Percentiles rank a stretch among this genome's conserved stretches.
Conservation (phyloP, 208 protist species). For the Crithidia brevicula region DNA sequence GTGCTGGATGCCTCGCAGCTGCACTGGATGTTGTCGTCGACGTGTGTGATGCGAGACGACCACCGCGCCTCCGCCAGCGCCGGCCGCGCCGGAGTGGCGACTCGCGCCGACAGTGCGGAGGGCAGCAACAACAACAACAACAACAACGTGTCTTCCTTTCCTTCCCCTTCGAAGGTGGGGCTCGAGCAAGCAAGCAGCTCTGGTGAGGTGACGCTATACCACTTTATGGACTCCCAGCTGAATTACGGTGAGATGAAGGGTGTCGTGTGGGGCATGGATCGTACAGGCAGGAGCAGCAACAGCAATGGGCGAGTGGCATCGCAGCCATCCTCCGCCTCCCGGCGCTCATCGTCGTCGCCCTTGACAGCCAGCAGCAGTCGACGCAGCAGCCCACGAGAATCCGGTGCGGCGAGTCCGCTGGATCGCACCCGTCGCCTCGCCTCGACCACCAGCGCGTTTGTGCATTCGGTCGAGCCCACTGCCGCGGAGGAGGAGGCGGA, state of each 20-base stretch:
- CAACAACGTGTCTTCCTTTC: not conserved
- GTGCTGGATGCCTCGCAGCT: conserved; percentile 51
- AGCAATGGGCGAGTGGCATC: not conserved
- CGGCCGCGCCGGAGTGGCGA: not conserved
- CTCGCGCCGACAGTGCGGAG: not conserved
- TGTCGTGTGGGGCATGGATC: conserved; percentile 21
- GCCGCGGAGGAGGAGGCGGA: not conserved
- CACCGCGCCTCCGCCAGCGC: conserved; percentile 1
- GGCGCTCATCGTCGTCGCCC: not conserved
- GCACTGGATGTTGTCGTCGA: conserved; percentile 46
- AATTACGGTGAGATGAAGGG: conserved; percentile 42
- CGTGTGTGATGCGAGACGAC: conserved; percentile 37
- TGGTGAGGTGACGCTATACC: conserved; percentile 23
- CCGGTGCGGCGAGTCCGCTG: not conserved
- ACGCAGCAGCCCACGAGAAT: not conserved
- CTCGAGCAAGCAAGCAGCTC: conserved; percentile 4
- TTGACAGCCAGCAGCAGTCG: not conserved
- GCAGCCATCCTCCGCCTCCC: not conserved
- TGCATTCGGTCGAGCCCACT: not conserved
- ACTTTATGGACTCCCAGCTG: conserved; percentile 46
- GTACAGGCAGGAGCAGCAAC: not conserved
- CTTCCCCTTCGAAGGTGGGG: too few species aligned
- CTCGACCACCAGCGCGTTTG: not conserved
- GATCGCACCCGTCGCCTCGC: not conserved
- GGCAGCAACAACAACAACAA: not conserved